phyloP scores from a whole-genome alignment of 768 basidiomycete species.

The Suillus paluster region DNA sequence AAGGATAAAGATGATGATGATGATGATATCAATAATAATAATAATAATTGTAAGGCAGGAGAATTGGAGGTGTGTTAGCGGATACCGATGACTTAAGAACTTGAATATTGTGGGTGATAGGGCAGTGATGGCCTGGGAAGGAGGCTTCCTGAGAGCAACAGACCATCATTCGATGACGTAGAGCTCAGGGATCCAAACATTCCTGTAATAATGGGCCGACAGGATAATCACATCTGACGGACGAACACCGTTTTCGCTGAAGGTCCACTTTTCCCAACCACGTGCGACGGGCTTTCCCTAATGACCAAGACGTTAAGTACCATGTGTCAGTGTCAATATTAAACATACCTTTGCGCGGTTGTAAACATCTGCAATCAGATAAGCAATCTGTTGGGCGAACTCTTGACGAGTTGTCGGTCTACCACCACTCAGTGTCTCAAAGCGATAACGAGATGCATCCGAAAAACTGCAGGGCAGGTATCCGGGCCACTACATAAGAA shows the following conservation, averaged over 20 bases:
- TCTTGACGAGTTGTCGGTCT: slow-evolving; percentile 23
- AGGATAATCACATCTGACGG: slow-evolving; percentile 22
- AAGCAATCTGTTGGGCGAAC: slow-evolving; percentile 14
- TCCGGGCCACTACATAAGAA: slow-evolving; percentile 26
- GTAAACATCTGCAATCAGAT: not conserved
- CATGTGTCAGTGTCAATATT: not conserved
- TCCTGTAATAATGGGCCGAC: slow-evolving; percentile 31
- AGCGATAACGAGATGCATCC: slow-evolving; percentile 17
- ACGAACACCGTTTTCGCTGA: slow-evolving; percentile 20
- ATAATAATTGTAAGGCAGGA: not conserved
- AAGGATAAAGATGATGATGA: not conserved
- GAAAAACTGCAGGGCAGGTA: slow-evolving; percentile 8
- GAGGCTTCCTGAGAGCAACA: not conserved
- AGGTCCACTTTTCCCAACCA: slow-evolving; percentile 25
- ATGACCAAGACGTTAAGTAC: not conserved
- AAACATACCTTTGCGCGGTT: not conserved
- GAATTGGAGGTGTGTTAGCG: not conserved
- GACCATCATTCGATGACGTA: slow-evolving; percentile 28
- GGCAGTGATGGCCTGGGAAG: no score
- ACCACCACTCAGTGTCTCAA: slow-evolving; percentile 16
- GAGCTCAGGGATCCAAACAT: slow-evolving; percentile 33
- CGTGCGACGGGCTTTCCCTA: slow-evolving; percentile 3
- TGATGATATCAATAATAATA: no score
- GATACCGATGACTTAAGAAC: not conserved
- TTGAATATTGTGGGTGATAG: not conserved